Evolutionary conservation across 2,329 filamentous ascomycete species (phyloP).

Genomic region (Hysterium pulicare): DNA sequence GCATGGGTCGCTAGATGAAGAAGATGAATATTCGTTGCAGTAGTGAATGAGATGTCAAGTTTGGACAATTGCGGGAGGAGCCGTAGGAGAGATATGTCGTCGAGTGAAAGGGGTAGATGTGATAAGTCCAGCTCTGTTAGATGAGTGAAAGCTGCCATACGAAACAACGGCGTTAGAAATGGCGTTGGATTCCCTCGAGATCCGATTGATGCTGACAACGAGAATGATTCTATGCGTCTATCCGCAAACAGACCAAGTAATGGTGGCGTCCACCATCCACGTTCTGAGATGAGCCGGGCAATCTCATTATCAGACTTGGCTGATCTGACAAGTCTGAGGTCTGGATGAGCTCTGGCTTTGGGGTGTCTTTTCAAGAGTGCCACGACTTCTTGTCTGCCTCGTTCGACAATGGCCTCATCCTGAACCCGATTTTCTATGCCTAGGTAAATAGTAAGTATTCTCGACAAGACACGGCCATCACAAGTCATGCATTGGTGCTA

Average conservation of each 20-base stretch:
- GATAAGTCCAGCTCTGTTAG: conserved; percentile 8
- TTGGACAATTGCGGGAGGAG: conserved; percentile 12
- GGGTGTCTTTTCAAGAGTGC: background rate
- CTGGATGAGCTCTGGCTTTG: background rate
- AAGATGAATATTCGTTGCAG: conserved; percentile 13
- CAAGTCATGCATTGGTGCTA: no score
- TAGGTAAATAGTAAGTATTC: no score
- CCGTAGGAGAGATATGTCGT: conserved; percentile 16
- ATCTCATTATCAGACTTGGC: conserved; percentile 3
- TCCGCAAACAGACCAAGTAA: conserved; percentile 4
- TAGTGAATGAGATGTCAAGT: conserved; percentile 15
- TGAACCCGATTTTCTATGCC: no score
- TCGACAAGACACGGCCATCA: no score
- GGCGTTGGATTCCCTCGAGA: conserved; percentile 1
- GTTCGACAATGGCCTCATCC: no score
- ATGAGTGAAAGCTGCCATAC: conserved; percentile 12
- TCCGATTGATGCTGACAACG: conserved; percentile 2
- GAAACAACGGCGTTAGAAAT: conserved; percentile 46
- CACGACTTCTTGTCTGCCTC: background rate
- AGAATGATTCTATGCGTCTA: background rate
- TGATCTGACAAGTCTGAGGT: background rate
- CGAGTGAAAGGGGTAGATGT: conserved; percentile 11
- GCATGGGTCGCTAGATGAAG: conserved; percentile 19
- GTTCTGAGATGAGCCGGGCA: conserved; percentile 4
- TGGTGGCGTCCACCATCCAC: conserved; percentile 8